These are phyloP conservation scores for Wickerhamiella cacticola DNA, from an alignment of 805 yeast species.

Conservation along the genomic window DNA sequence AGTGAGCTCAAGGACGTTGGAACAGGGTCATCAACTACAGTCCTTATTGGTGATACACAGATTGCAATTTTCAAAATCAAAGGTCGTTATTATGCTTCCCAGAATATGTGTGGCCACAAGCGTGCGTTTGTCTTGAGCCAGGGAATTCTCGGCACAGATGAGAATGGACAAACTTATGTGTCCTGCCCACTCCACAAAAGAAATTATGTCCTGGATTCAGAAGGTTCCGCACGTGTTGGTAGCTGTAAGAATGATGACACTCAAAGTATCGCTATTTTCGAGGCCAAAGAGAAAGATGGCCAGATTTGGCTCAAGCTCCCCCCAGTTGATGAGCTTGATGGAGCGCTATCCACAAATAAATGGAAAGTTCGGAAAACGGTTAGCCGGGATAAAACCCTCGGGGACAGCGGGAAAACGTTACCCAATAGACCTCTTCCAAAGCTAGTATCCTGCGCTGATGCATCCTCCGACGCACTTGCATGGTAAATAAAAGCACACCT, in stretches of 20 bases:
- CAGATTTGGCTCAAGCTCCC: conserved; percentile 28
- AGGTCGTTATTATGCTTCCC: conserved; percentile 31
- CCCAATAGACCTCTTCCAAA: not conserved
- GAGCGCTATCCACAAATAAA: conserved; percentile 27
- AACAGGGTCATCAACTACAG: conserved; percentile 29
- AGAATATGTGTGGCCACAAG: conserved; percentile 34
- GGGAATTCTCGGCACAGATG: conserved; percentile 30
- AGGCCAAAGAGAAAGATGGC: conserved; percentile 28
- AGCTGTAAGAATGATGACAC: conserved; percentile 27
- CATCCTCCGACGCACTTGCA: not conserved
- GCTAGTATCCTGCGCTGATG: not conserved
- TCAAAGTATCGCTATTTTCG: conserved; percentile 31
- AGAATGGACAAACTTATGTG: conserved; percentile 26
- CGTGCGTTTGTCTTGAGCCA: conserved; percentile 32
- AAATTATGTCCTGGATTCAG: conserved; percentile 25
- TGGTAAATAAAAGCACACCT: not conserved
- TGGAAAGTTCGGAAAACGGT: conserved; percentile 27
- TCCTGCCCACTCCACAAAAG: conserved; percentile 33
- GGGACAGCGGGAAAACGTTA: not conserved
- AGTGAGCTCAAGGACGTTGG: conserved; percentile 25
- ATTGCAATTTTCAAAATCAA: conserved; percentile 29
- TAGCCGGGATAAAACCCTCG: not conserved
- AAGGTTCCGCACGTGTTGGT: conserved; percentile 22
- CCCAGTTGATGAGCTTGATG: conserved; percentile 29
- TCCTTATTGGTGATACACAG: conserved; percentile 31